Evolutionary conservation across 768 basidiomycete species (phyloP).

Genomic region (Trametes cinnabarina): DNA sequence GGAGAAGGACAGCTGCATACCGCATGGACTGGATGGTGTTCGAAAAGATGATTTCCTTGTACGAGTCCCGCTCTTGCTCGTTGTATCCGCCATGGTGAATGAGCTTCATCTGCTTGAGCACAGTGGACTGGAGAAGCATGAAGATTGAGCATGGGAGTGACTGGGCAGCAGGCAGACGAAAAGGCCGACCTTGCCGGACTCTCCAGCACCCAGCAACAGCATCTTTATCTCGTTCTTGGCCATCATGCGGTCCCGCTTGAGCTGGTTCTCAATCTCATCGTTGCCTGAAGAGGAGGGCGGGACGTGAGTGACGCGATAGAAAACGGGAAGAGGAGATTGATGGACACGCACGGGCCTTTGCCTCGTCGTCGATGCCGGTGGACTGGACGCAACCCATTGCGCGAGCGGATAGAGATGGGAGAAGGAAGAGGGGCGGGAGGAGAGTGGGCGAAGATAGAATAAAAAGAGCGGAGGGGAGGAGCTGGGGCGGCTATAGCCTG

Average conservation of each 20-base stretch:
- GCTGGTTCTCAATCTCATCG: slow-evolving; percentile 91
- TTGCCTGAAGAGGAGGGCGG: slow-evolving; percentile 55
- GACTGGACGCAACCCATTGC: slow-evolving; percentile 76
- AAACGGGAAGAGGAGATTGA: background rate
- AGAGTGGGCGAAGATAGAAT: slow-evolving; percentile 2
- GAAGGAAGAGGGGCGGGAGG: slow-evolving; percentile 1
- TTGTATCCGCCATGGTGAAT: slow-evolving; percentile 92
- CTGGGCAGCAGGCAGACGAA: background rate
- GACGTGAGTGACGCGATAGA: background rate
- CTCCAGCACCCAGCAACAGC: slow-evolving; percentile 92
- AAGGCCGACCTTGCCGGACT: slow-evolving; percentile 81
- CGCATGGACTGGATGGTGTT: slow-evolving; percentile 96
- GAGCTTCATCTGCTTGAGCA: slow-evolving; percentile 97
- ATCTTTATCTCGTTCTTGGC: slow-evolving; percentile 96
- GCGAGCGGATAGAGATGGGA: slow-evolving; percentile 17
- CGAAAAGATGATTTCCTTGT: slow-evolving; percentile 93
- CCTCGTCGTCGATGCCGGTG: slow-evolving; percentile 70
- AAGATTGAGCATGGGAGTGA: background rate
- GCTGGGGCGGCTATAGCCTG: slow-evolving; percentile 8
- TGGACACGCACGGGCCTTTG: slow-evolving; percentile 68
- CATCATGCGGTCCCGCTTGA: slow-evolving; percentile 84
- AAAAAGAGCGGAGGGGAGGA: slow-evolving; percentile 11
- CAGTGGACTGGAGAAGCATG: slow-evolving; percentile 59
- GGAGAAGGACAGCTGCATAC: slow-evolving; percentile 40
- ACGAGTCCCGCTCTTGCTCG: slow-evolving; percentile 84